phyloP scores from a whole-genome alignment of 192 early-diverging fungal species.

The Coemansia sp. region DNA sequence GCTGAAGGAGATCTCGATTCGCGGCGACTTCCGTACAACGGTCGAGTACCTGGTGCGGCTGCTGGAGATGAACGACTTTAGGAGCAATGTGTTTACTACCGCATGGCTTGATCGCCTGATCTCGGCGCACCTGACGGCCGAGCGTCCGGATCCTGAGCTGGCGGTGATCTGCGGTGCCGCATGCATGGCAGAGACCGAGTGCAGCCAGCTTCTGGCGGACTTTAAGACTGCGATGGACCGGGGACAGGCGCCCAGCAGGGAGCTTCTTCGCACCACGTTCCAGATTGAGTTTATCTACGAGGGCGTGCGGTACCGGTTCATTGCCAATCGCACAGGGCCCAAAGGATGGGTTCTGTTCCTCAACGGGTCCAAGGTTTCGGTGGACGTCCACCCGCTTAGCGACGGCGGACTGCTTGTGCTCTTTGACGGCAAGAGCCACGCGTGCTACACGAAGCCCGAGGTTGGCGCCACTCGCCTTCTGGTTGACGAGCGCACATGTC shows the following conservation, averaged over 20 bases:
- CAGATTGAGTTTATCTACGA: constrained; percentile 91
- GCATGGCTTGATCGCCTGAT: constrained; percentile 96
- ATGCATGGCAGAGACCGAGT: constrained; percentile 73
- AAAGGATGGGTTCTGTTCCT: constrained; percentile 77
- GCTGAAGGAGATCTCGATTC: constrained; percentile 95
- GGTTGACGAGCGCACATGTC: constrained; percentile 87
- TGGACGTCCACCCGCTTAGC: constrained; percentile 80
- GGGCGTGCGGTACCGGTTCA: constrained; percentile 88
- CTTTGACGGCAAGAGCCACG: constrained; percentile 88
- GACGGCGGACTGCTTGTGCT: constrained; percentile 92
- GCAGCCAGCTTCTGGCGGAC: constrained; percentile 66
- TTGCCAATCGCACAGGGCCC: constrained; percentile 76
- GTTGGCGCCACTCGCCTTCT: constrained; percentile 84
- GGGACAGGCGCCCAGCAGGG: constrained; percentile 85
- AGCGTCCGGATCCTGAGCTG: constrained; percentile 87
- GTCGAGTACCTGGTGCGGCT: constrained; percentile 96
- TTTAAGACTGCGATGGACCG: constrained; percentile 86
- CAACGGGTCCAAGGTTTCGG: constrained; percentile 80
- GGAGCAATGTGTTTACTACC: constrained; percentile 88
- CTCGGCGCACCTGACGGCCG: constrained; percentile 81
- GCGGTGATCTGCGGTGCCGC: constrained; percentile 92
- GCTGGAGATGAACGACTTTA: constrained; percentile 86
- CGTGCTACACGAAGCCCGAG: constrained; percentile 89
- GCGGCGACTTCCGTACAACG: constrained; percentile 97
- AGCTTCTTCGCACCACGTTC: constrained; percentile 70